Base-by-base conservation (phyloP, 2,329 filamentous ascomycete species). In the Geosmithia morbida region DNA sequence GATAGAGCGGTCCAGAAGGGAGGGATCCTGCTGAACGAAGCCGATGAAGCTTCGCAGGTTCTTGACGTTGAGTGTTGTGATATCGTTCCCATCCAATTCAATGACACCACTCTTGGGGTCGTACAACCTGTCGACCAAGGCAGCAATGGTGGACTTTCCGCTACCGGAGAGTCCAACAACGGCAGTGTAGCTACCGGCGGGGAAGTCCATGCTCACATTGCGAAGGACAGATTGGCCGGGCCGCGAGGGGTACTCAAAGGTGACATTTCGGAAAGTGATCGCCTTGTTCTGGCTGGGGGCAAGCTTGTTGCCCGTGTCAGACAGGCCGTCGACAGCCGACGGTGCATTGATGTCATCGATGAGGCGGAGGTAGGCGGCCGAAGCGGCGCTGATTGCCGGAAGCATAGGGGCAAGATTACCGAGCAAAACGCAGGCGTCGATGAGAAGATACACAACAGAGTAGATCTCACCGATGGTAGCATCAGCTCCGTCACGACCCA, bases 131-230 rank as follows among this genome's bases (percentile, higher is more conserved):
- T 49, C 48, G 6, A 49, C 16, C 10, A 49, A 22, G 8, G 40
- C 48, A 17, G 43, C 45, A 26, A 5, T 70, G 63, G 43, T 71
- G 22, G 84, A 90, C 66, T 97, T 98, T 44, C 92, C 92, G 40
- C 85, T 94, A 11, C 92, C 92, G 11, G 90, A 97, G 1, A 90
- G 87, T 49, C 92, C 92, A 8, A 98, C 92, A 7, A 98, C 70
- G 2, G 92, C 92, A 2, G 90, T 95, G 17, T 85, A 88, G 67
- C 94, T 95, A 18, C 90, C 89, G 2, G 89, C 85, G 1, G 88
- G 87, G 41, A 96, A 83, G 1, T 74, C 64, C 2, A 98, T 74
- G 49, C 71, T 85, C 48, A 97, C 85, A 52, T 83, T 80, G 43
- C 90, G 71, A 80, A 97, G 90, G 41, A 97, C 85, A 2, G 81